Evolutionary conservation across 768 basidiomycete species (phyloP).

Genomic region (Rhodotorula diobovata): DNA sequence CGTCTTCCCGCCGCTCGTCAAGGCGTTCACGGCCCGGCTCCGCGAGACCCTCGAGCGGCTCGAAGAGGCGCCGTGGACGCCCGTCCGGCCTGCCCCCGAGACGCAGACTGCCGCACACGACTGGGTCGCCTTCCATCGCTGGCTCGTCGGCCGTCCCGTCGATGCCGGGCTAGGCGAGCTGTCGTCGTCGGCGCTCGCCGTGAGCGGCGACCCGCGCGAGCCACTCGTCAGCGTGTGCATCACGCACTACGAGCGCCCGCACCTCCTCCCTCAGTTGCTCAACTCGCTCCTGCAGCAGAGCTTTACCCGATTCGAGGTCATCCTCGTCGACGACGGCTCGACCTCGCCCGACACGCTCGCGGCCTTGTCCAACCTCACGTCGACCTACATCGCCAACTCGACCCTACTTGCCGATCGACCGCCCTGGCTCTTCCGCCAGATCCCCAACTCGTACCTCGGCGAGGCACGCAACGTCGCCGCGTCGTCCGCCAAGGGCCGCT

Average conservation of each 20-base stretch:
- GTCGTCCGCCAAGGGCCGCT: neutral
- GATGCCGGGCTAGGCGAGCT: no score
- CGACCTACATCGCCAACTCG: constrained; percentile 8
- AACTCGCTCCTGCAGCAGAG: constrained; percentile 28
- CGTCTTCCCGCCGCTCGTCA: constrained; percentile 15
- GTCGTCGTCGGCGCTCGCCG: neutral
- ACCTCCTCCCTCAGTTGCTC: constrained; percentile 33
- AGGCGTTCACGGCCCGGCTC: constrained; percentile 8
- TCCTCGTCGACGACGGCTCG: constrained; percentile 39
- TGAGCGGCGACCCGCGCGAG: neutral
- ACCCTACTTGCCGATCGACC: neutral
- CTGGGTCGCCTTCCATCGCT: constrained; percentile 24
- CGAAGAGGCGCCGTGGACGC: neutral
- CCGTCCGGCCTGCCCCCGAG: constrained; percentile 3
- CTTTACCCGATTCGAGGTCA: constrained; percentile 27
- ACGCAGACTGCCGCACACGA: constrained; percentile 16
- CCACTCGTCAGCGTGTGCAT: constrained; percentile 35
- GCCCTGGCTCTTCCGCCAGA: constrained; percentile 14
- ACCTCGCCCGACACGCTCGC: neutral
- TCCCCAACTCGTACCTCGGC: constrained; percentile 35
- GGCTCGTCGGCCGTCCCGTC: neutral
- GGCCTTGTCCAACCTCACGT: constrained; percentile 15
- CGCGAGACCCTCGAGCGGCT: neutral
- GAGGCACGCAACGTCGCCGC: constrained; percentile 36
- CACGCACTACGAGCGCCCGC: constrained; percentile 37